These are phyloP conservation scores for Arabis hirsuta DNA, from an alignment of 345 rosid genomes.

Conservation along the genomic window DNA sequence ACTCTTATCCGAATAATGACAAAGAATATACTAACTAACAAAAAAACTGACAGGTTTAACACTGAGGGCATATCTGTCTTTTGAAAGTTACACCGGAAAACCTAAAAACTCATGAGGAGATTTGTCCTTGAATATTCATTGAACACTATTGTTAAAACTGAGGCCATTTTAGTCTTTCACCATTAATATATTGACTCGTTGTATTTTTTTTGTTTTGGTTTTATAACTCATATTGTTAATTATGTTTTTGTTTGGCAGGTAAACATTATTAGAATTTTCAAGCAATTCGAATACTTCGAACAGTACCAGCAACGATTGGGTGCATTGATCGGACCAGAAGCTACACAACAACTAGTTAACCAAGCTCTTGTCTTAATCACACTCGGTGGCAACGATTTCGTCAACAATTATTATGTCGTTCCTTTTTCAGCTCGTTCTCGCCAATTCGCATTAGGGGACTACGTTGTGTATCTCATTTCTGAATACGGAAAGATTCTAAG, in stretches of 20 bases:
- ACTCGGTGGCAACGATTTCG: constrained; percentile 91
- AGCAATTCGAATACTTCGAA: constrained; percentile 65
- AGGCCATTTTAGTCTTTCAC: background rate
- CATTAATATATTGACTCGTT: background rate
- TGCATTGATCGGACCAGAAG: constrained; percentile 62
- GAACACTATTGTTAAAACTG: background rate
- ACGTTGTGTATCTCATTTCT: constrained; percentile 70
- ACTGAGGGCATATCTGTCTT: constrained; percentile 13
- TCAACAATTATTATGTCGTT: constrained; percentile 85
- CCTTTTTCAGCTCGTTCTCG: constrained; percentile 86
- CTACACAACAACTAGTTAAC: constrained; percentile 60
- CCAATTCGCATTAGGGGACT: constrained; percentile 68
- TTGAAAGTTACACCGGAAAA: background rate
- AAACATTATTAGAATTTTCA: constrained; percentile 72
- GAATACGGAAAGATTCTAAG: constrained; percentile 71
- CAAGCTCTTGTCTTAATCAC: constrained; percentile 76
- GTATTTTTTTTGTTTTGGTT: background rate
- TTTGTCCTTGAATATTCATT: background rate
- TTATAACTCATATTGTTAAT: background rate
- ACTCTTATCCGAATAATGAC: background rate
- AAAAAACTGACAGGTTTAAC: background rate
- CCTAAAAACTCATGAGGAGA: background rate
- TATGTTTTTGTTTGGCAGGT: constrained; percentile 49
- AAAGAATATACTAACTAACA: background rate
- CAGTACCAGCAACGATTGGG: constrained; percentile 68